A percentile compares a stretch with the other conserved stretches of the same genome.
These are phyloP conservation scores for Oleoguttula mirabilis DNA, from an alignment of 495 filamentous ascomycete species.

Conservation along the genomic window DNA sequence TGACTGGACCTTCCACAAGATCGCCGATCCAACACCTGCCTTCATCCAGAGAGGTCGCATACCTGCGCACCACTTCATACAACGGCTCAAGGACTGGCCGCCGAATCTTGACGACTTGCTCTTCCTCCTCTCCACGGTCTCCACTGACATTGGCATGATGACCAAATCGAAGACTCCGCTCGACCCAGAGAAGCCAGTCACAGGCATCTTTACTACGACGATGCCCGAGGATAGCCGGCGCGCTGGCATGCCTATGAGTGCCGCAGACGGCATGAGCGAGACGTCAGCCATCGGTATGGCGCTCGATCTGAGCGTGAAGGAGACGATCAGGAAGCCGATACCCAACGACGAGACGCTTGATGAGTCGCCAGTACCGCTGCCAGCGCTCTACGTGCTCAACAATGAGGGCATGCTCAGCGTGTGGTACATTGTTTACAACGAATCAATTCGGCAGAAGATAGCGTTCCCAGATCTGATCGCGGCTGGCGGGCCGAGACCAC, in stretches of 20 bases:
- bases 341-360: conserved; percentile 55
- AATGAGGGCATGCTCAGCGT: conserved; percentile 71
- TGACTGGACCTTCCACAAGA: conserved; percentile 54
- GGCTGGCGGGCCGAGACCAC: conserved; percentile 26
- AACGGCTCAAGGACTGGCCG: conserved; percentile 62
- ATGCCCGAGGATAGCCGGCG: conserved; percentile 58
- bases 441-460: conserved; percentile 61
- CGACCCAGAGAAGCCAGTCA: conserved; percentile 44
- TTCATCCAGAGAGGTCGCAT: conserved; percentile 53
- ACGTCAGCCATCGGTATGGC: conserved; percentile 71
- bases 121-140: conserved; percentile 68
- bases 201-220: conserved; percentile 59
- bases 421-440: conserved; percentile 88
- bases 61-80: conserved; percentile 63
- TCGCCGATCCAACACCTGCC: conserved; percentile 59
- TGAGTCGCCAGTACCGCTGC: conserved; percentile 71
- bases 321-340: conserved; percentile 67
- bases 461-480: conserved; percentile 58
- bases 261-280: conserved; percentile 48
- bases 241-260: conserved; percentile 53
- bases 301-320: conserved; percentile 69
- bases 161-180: conserved; percentile 58
- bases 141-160: conserved; percentile 63
- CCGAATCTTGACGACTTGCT: conserved; percentile 69
- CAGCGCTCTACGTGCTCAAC: conserved; percentile 74